Evolutionary conservation across 805 yeast species (phyloP).

Genomic region (Kodamaea kaohsiungensis): DNA sequence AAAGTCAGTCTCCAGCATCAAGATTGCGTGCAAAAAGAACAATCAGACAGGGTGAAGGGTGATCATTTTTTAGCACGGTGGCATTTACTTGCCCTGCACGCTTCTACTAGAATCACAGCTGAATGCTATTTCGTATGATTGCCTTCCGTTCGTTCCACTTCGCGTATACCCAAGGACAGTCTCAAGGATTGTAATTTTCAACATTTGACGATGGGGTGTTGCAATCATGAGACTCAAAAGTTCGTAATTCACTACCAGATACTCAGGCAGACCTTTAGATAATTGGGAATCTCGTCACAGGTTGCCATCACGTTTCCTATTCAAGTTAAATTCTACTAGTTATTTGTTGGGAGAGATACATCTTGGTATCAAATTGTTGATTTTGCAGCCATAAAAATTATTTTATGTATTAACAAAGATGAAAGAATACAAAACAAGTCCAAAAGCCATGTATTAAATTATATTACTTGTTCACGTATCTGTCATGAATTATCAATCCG

Average conservation of each 20-base stretch:
- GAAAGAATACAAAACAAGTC: too few relatives aligned
- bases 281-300: neutral
- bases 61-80: neutral
- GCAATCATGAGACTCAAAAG: neutral
- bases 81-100: neutral
- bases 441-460: too few relatives aligned
- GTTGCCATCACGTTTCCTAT: neutral
- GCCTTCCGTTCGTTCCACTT: neutral
- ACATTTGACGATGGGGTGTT: neutral
- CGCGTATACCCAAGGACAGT: neutral
- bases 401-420: too few relatives aligned
- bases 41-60: neutral
- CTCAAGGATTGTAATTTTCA: neutral
- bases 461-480: too few relatives aligned
- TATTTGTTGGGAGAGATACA: neutral
- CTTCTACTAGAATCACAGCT: neutral
- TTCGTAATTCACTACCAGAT: neutral
- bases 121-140: neutral
- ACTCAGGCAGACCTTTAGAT: neutral
- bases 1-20: neutral
- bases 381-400: neutral
- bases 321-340: neutral
- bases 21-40: neutral
- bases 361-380: neutral
- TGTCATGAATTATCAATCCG: too few relatives aligned